These are phyloP conservation scores for Candida stauntonica DNA, from an alignment of 805 yeast genomes.

Conservation along the genomic window DNA sequence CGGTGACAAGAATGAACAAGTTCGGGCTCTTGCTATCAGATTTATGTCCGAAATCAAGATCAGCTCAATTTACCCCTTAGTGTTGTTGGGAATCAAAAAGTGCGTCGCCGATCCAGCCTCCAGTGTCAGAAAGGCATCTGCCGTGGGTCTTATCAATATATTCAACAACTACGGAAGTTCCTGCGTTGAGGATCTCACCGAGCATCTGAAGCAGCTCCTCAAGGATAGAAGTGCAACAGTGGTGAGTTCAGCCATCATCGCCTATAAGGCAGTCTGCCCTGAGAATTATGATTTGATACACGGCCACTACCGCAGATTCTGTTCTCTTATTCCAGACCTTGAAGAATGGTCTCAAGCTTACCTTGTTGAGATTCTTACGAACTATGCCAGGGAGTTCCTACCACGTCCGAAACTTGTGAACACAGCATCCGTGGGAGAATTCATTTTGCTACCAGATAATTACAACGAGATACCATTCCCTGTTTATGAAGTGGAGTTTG, in stretches of 20 bases:
- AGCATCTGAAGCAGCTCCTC: conserved; percentile 47
- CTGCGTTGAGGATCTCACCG: conserved; percentile 46
- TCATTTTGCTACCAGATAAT: conserved; percentile 40
- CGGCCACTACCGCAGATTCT: conserved; percentile 57
- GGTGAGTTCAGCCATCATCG: conserved; percentile 60
- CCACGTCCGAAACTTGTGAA: conserved; percentile 45
- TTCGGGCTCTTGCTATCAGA: conserved; percentile 69
- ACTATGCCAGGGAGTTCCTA: conserved; percentile 60
- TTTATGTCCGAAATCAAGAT: conserved; percentile 81
- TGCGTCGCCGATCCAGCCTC: conserved; percentile 69
- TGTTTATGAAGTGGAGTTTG: conserved; percentile 39
- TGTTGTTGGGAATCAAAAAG: conserved; percentile 67
- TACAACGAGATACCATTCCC: conserved; percentile 36
- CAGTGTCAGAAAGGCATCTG: conserved; percentile 73
- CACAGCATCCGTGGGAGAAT: conserved; percentile 27
- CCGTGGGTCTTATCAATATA: conserved; percentile 65
- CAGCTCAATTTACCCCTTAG: conserved; percentile 75
- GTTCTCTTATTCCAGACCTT: conserved; percentile 43
- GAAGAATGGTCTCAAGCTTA: conserved; percentile 71
- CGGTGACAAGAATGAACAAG: conserved; percentile 61
- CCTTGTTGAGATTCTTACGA: conserved; percentile 57
- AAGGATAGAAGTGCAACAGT: conserved; percentile 67
- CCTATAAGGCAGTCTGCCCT: conserved; percentile 50
- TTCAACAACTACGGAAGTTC: conserved; percentile 39
- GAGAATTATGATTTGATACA: conserved; percentile 65